Percentiles rank a stretch among this genome's conserved stretches.
Evolutionary conservation across 768 basidiomycete genomes (phyloP).

Genomic region (Russula olivacea): DNA sequence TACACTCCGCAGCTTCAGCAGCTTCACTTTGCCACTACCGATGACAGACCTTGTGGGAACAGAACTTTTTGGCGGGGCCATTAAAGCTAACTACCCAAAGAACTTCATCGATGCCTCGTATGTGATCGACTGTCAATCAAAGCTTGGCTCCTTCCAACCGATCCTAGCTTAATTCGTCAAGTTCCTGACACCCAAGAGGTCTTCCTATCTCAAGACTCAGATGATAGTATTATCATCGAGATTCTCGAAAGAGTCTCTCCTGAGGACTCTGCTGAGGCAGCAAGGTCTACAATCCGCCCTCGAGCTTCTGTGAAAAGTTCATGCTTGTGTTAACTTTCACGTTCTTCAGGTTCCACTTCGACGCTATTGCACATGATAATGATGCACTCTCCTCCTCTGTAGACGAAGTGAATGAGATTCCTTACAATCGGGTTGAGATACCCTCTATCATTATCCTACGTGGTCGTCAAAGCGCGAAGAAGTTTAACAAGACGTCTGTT

Average conservation of each 20-base stretch:
- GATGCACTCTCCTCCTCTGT: constrained; percentile 51
- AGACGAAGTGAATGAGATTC: constrained; percentile 35
- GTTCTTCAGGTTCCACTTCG: constrained; percentile 80
- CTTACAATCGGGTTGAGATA: constrained; percentile 44
- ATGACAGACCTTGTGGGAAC: constrained; percentile 29
- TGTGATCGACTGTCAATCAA: constrained; percentile 19
- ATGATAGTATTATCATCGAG: constrained; percentile 77
- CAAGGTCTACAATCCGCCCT: constrained; percentile 45
- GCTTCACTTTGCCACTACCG: background rate
- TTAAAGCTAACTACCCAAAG: constrained; percentile 51
- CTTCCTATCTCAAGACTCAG: constrained; percentile 64
- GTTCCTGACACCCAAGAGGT: constrained; percentile 96
- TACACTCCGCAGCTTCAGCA: no score
- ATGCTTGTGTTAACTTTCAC: constrained; percentile 18
- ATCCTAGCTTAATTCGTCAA: constrained; percentile 60
- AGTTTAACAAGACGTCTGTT: constrained; percentile 57
- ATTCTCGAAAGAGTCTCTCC: constrained; percentile 67
- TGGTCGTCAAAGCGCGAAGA: constrained; percentile 67
- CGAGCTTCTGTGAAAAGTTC: background rate
- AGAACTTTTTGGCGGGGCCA: constrained; percentile 83
- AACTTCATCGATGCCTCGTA: constrained; percentile 82
- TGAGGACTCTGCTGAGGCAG: constrained; percentile 52
- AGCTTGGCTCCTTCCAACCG: background rate
- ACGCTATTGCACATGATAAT: constrained; percentile 89
- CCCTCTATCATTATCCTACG: constrained; percentile 55